A percentile compares a stretch with the other conserved stretches of the same genome.
phyloP scores from a whole-genome alignment of 108 stramenopile species.

The Skeletonema costatum region DNA sequence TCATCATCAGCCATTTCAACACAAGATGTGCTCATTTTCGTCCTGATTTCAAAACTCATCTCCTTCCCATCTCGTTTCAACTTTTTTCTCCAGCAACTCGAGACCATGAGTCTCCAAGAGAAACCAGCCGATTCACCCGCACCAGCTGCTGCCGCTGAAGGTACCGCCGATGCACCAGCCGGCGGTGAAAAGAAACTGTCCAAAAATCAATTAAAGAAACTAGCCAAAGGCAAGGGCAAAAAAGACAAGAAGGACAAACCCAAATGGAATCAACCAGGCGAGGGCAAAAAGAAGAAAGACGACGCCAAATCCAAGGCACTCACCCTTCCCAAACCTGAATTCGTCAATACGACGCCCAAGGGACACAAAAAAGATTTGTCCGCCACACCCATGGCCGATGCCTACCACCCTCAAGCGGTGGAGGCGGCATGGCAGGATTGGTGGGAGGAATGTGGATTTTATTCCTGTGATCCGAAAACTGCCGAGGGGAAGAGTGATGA shows the following conservation, averaged over 20 bases:
- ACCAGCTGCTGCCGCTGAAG: neutral
- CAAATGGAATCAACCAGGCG: conserved; percentile 70
- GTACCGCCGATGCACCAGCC: neutral
- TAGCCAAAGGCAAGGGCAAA: conserved; percentile 80
- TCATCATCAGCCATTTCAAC: neutral
- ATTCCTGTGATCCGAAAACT: conserved; percentile 79
- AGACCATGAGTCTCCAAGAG: conserved; percentile 35
- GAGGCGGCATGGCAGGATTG: conserved; percentile 99
- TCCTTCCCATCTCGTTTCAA: neutral
- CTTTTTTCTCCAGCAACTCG: conserved; percentile 9
- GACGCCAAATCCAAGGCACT: conserved; percentile 47
- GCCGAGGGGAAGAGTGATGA: conserved; percentile 63
- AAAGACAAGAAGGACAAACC: conserved; percentile 84
- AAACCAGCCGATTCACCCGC: conserved; percentile 12
- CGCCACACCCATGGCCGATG: conserved; percentile 80
- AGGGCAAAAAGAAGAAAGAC: conserved; percentile 67
- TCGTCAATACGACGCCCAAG: conserved; percentile 87
- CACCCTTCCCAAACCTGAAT: conserved; percentile 40
- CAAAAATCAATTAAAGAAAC: conserved; percentile 84
- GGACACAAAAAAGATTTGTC: conserved; percentile 87
- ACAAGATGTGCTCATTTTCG: neutral
- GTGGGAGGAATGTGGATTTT: conserved; percentile 96
- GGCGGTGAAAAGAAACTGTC: conserved; percentile 55
- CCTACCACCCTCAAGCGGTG: conserved; percentile 94
- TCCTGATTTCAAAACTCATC: neutral